Percentiles rank a stretch among this genome's conserved stretches.
phyloP scores from a whole-genome alignment of 371 early-diverging fungal species.

The Phascolomyces articulosus region DNA sequence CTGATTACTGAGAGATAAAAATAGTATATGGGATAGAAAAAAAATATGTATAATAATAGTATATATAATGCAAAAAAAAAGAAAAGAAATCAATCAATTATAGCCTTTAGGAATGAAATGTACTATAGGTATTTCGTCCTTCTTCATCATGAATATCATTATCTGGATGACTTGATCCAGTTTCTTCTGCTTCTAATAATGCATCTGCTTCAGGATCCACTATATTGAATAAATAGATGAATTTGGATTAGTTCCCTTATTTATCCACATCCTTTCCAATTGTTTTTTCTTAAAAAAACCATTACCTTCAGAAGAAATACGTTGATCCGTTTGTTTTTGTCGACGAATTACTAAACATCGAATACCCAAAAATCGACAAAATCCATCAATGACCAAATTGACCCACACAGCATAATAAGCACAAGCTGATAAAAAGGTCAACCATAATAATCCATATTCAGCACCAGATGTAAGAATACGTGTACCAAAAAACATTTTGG shows the following conservation, averaged over 20 bases:
- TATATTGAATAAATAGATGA: neutral
- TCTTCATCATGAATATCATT: slow-evolving; percentile 6
- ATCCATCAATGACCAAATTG: slow-evolving; percentile 79
- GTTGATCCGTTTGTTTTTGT: slow-evolving; percentile 12
- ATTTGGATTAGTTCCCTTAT: too few species aligned
- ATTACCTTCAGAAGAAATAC: slow-evolving; percentile 6
- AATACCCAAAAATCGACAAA: slow-evolving; percentile 85
- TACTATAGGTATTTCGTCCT: slow-evolving; percentile 16
- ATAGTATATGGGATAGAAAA: too few species aligned
- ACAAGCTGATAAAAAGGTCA: slow-evolving; percentile 8
- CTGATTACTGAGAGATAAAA: too few species aligned
- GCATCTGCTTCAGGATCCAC: slow-evolving; percentile 14
- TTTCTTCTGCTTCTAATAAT: slow-evolving; percentile 15
- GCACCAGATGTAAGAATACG: slow-evolving; percentile 11
- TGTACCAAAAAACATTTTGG: slow-evolving; percentile 42
- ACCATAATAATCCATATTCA: slow-evolving; percentile 22
- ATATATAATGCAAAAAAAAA: slow-evolving; percentile 4
- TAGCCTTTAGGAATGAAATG: slow-evolving; percentile 13
- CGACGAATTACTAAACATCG: slow-evolving; percentile 76
- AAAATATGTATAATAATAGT: neutral
- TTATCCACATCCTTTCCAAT: too few species aligned
- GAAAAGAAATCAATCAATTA: neutral
- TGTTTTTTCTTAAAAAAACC: neutral
- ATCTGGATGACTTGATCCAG: neutral
- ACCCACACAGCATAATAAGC: slow-evolving; percentile 64